Evolutionary conservation across 148 eudicot species (phyloP).

Genomic region (Fallopia convolvulus): DNA sequence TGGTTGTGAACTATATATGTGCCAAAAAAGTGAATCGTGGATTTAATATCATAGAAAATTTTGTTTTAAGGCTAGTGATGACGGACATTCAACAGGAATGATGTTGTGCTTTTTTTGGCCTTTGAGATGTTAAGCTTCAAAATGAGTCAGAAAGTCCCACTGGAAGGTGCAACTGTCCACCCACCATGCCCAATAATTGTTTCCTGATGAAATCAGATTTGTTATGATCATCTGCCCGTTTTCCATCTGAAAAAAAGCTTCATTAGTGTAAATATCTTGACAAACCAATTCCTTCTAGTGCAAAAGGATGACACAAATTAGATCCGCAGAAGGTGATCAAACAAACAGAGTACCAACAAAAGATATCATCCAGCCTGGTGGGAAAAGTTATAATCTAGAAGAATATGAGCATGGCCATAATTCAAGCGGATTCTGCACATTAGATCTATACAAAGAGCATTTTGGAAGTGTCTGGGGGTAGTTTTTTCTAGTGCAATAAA

Average conservation of each 20-base stretch:
- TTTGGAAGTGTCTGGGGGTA: background rate
- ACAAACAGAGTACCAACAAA: background rate
- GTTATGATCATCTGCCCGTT: no score
- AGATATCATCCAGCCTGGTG: background rate
- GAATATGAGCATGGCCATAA: background rate
- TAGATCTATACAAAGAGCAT: background rate
- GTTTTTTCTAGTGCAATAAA: background rate
- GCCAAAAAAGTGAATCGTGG: background rate
- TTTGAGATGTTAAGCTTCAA: no score
- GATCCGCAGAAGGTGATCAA: background rate
- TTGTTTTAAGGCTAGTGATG: background rate
- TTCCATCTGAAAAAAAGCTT: background rate
- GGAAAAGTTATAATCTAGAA: background rate
- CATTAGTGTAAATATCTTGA: background rate
- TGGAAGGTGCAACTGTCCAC: background rate
- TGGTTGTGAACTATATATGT: background rate
- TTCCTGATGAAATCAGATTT: background rate
- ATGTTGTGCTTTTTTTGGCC: no score
- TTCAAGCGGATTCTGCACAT: no score
- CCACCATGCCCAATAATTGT: background rate
- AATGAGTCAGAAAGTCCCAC: no score
- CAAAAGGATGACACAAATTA: background rate
- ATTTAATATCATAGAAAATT: background rate
- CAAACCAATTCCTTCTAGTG: background rate
- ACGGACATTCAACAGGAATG: background rate